Evolutionary conservation across 1,139 yeast genomes (phyloP).

Genomic region (Geotrichum phurueaensis): DNA sequence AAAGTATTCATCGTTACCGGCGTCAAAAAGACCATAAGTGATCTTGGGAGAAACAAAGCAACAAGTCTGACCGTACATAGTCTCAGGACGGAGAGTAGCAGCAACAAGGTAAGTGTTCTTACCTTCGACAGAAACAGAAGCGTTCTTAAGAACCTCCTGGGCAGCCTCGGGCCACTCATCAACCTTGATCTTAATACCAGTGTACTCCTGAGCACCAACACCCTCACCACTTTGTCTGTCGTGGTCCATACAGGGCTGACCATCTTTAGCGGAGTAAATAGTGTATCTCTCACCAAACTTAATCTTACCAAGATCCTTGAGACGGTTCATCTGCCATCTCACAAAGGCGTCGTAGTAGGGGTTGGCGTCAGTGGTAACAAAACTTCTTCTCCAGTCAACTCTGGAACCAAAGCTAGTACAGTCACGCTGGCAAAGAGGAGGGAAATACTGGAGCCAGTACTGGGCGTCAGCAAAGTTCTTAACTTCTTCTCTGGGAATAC

Average conservation of each 20-base stretch:
- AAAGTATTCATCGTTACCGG: slow-evolving; percentile 69
- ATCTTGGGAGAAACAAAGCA: slow-evolving; percentile 96
- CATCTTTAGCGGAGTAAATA: slow-evolving; percentile 93
- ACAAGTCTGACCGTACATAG: slow-evolving; percentile 98
- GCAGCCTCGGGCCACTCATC: slow-evolving; percentile 56
- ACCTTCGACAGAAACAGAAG: slow-evolving; percentile 42
- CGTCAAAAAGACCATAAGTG: slow-evolving; percentile 84
- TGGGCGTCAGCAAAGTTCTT: slow-evolving; percentile 81
- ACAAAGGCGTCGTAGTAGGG: slow-evolving; percentile 93
- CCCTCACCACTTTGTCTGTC: slow-evolving; percentile 98
- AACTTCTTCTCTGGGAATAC: slow-evolving; percentile 77
- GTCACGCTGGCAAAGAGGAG: slow-evolving; percentile 78
- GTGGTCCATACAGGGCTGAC: slow-evolving; percentile 99
- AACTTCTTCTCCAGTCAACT: slow-evolving; percentile 97
- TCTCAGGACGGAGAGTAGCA: slow-evolving; percentile 97
- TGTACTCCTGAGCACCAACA: slow-evolving; percentile 92
- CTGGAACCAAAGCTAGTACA: slow-evolving; percentile 83
- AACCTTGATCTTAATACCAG: slow-evolving; percentile 80
- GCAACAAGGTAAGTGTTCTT: slow-evolving; percentile 82
- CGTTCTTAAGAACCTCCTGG: slow-evolving; percentile 43
- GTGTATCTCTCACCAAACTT: slow-evolving; percentile 98
- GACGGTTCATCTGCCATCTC: slow-evolving; percentile 92
- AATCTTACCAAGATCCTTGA: slow-evolving; percentile 81
- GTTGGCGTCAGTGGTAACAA: slow-evolving; percentile 90
- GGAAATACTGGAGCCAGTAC: slow-evolving; percentile 88